A percentile compares a stretch with the other conserved stretches of the same genome.
Evolutionary conservation across 2,329 filamentous ascomycete species (phyloP).

Genomic region (Penicillium sp.): DNA sequence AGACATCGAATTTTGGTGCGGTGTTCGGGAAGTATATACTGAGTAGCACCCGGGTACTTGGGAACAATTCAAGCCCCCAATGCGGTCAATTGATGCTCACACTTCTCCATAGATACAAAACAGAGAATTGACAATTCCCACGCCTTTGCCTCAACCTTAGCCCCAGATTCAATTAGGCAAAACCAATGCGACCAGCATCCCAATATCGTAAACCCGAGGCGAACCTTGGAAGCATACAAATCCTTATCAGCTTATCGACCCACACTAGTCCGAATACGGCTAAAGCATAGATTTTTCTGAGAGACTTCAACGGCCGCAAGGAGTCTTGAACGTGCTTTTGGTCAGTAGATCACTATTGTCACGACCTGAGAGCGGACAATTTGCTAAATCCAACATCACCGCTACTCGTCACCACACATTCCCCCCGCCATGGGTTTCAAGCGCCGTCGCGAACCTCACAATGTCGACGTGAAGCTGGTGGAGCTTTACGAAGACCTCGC

Average conservation of each 20-base stretch:
- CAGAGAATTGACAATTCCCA: no score
- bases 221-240: not conserved
- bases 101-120: no score
- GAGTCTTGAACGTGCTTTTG: constrained; percentile 10
- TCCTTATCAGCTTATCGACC: constrained; percentile 25
- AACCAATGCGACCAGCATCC: not conserved
- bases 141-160: no score
- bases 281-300: constrained; percentile 18
- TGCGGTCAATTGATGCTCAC: no score
- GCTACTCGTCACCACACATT: not conserved
- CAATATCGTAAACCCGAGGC: not conserved
- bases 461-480: constrained; percentile 48
- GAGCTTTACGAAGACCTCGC: constrained; percentile 53
- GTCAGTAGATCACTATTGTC: constrained; percentile 4
- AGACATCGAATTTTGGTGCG: no score
- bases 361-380: not conserved
- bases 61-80: no score
- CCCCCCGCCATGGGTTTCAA: constrained; percentile 37
- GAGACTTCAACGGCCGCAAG: constrained; percentile 14
- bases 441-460: constrained; percentile 43
- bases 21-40: no score
- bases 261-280: constrained; percentile 20
- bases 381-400: not conserved
- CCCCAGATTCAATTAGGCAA: no score
- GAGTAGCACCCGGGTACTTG: no score